Conservation (phyloP, 2,329 filamentous ascomycete species). For the Hypoxylon sp. region DNA sequence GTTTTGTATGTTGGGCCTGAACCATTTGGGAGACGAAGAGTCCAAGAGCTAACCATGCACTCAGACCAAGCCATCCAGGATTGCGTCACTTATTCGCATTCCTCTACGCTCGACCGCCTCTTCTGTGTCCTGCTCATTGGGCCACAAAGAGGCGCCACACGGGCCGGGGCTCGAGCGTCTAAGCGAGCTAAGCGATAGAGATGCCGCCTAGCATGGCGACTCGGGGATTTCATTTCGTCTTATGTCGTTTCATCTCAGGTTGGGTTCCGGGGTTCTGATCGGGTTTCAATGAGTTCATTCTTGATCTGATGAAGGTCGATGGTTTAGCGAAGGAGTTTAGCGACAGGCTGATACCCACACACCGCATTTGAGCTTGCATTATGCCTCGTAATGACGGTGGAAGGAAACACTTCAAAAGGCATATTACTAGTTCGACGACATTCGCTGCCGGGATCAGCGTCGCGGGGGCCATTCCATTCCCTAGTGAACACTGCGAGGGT, state of each 20-base stretch:
- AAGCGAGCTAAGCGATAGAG: slow-evolving; percentile 46
- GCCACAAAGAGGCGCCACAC: slow-evolving; percentile 43
- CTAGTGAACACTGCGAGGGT: slow-evolving; percentile 28
- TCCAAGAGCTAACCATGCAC: slow-evolving; percentile 28
- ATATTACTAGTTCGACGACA: slow-evolving; percentile 45
- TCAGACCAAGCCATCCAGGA: slow-evolving; percentile 41
- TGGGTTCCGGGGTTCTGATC: slow-evolving; percentile 21
- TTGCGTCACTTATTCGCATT: slow-evolving; percentile 24
- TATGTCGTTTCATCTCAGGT: slow-evolving; percentile 33
- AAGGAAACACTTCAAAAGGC: slow-evolving; percentile 37
- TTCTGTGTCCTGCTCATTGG: slow-evolving; percentile 45
- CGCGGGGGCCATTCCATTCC: slow-evolving; percentile 33
- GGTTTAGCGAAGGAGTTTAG: slow-evolving; percentile 50
- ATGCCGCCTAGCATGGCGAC: slow-evolving; percentile 8
- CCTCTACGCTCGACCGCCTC: slow-evolving; percentile 42
- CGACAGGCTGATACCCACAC: slow-evolving; percentile 50
- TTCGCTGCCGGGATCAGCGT: slow-evolving; percentile 43
- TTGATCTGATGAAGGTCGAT: slow-evolving; percentile 30
- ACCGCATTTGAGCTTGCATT: slow-evolving; percentile 46
- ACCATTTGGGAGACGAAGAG: slow-evolving; percentile 10
- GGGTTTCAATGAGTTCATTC: slow-evolving; percentile 28
- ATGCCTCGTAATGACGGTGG: slow-evolving; percentile 41
- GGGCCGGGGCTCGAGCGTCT: slow-evolving; percentile 39
- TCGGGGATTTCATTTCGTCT: slow-evolving; percentile 29
- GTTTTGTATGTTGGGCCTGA: slow-evolving; percentile 46